Evolutionary conservation across 2,329 filamentous ascomycete genomes (phyloP).

Genomic region (Trichoderma atroviride): DNA sequence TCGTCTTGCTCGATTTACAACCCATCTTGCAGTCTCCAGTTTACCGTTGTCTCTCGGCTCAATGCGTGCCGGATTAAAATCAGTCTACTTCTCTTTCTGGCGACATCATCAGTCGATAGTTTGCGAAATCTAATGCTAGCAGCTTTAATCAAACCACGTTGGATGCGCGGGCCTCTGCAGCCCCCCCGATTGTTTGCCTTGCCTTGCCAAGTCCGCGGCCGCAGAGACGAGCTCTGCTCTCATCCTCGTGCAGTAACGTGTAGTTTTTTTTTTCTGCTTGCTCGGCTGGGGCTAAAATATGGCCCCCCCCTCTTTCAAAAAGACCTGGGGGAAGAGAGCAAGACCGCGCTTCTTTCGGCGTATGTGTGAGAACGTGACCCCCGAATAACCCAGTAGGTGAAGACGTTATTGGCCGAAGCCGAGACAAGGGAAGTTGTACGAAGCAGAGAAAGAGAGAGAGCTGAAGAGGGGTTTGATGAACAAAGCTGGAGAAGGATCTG

Average conservation of each 20-base stretch:
- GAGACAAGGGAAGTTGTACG: slow-evolving; percentile 2
- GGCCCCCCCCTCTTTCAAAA: slow-evolving; percentile 5
- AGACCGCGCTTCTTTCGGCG: slow-evolving; percentile 12
- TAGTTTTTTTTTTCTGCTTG: not conserved
- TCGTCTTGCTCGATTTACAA: slow-evolving; percentile 3
- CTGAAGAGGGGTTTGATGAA: not conserved
- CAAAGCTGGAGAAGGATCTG: slow-evolving; percentile 3
- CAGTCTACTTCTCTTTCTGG: slow-evolving; percentile 16
- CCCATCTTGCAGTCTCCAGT: slow-evolving; percentile 15
- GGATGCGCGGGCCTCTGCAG: slow-evolving; percentile 7
- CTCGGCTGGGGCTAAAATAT: slow-evolving; percentile 3
- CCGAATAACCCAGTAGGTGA: slow-evolving; percentile 10
- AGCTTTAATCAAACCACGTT: slow-evolving; percentile 6
- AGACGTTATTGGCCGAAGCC: not conserved
- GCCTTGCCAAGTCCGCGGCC: slow-evolving; percentile 15
- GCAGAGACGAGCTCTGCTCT: slow-evolving; percentile 10
- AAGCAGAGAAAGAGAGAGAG: not conserved
- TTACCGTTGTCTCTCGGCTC: slow-evolving; percentile 8
- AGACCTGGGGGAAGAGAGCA: not conserved
- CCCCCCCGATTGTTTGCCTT: not conserved
- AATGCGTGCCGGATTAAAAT: slow-evolving; percentile 7
- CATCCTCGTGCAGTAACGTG: not conserved
- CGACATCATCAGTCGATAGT: slow-evolving; percentile 15
- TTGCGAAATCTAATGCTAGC: not conserved
- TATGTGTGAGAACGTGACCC: slow-evolving; percentile 16